These are phyloP conservation scores for Andrographis paniculata DNA, from an alignment of 305 asterid species.

Conservation along the genomic window DNA sequence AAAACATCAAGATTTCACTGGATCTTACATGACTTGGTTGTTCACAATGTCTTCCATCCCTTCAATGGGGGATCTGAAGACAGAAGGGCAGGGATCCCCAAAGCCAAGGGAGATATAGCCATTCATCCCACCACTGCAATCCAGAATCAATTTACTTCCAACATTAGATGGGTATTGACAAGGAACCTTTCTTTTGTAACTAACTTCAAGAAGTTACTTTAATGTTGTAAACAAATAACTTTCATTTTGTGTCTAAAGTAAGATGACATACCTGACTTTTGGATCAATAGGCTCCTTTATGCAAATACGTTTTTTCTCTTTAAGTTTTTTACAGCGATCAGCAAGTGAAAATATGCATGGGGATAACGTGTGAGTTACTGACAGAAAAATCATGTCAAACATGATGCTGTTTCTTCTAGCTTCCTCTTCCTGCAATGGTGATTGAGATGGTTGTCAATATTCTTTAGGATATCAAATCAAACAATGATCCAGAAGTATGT, in stretches of 20 bases:
- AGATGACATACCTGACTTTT: slow-evolving; percentile 61
- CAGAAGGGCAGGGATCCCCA: slow-evolving; percentile 95
- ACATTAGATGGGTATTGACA: no score
- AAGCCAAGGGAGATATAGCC: slow-evolving; percentile 83
- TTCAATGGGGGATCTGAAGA: slow-evolving; percentile 75
- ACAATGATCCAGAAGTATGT: slow-evolving; percentile 5
- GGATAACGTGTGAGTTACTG: slow-evolving; percentile 72
- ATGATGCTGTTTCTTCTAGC: slow-evolving; percentile 80
- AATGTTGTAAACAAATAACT: no score
- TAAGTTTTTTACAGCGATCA: slow-evolving; percentile 68
- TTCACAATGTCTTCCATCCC: slow-evolving; percentile 80
- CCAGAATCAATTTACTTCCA: slow-evolving; percentile 11
- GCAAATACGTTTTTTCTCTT: slow-evolving; percentile 38
- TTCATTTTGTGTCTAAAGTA: slow-evolving; percentile 5
- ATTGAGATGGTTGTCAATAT: slow-evolving; percentile 11
- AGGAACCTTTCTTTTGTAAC: no score
- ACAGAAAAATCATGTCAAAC: slow-evolving; percentile 82
- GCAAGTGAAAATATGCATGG: slow-evolving; percentile 81
- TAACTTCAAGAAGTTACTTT: no score
- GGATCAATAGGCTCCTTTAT: slow-evolving; percentile 77
- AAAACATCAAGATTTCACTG: neutral
- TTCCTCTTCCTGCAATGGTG: slow-evolving; percentile 71
- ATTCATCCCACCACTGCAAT: slow-evolving; percentile 97
- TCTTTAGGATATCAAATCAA: slow-evolving; percentile 10
- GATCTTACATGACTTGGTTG: slow-evolving; percentile 90